phyloP scores from a whole-genome alignment of 495 filamentous ascomycete species.

The Pseudomonodictys pantanalensis region DNA sequence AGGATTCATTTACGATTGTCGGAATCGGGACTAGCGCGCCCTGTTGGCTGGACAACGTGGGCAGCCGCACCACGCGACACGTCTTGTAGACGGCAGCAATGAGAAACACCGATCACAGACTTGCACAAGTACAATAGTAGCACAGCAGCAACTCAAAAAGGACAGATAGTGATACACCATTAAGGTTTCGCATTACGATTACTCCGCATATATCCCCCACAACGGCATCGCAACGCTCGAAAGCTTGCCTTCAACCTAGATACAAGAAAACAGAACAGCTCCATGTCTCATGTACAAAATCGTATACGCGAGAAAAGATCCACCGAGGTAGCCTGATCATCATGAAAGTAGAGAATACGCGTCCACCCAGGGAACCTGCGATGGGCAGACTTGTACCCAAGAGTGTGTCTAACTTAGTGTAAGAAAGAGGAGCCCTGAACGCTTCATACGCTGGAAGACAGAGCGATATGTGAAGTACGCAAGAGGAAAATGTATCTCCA shows the following conservation, averaged over 20 bases:
- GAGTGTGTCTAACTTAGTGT: too few relatives aligned
- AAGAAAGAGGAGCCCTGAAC: too few relatives aligned
- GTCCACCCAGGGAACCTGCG: neutral
- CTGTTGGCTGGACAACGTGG: neutral
- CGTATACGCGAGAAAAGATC: constrained; percentile 7
- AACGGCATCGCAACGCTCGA: neutral
- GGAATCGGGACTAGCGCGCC: neutral
- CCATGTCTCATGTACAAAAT: neutral
- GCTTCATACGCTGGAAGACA: constrained; percentile 2
- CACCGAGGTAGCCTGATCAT: neutral
- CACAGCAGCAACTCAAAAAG: too few relatives aligned
- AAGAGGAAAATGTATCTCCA: neutral
- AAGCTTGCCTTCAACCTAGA: too few relatives aligned
- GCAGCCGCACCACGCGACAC: neutral
- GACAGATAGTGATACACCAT: too few relatives aligned
- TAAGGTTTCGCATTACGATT: too few relatives aligned
- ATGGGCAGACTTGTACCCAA: neutral
- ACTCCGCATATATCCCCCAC: neutral
- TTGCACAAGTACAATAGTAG: too few relatives aligned
- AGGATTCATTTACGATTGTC: neutral
- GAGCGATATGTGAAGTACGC: neutral
- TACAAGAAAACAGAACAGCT: too few relatives aligned
- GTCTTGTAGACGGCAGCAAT: neutral
- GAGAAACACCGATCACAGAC: too few relatives aligned
- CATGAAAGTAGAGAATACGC: neutral